phyloP scores from a whole-genome alignment of 2,329 filamentous ascomycete genomes.

The Alternaria burnsii region DNA sequence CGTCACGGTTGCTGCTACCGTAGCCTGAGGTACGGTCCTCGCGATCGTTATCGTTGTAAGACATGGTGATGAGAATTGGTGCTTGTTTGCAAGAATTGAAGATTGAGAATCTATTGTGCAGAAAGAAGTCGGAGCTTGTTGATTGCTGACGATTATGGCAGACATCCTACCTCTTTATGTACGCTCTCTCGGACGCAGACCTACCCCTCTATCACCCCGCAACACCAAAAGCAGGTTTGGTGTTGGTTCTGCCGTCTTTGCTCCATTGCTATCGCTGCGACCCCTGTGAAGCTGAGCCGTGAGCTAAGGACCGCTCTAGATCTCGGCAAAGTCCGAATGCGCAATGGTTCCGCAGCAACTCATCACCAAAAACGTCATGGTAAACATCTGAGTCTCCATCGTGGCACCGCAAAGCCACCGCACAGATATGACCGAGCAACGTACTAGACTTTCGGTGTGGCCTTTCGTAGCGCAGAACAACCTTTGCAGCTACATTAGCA shows the following conservation, averaged over 20 bases:
- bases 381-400: not conserved
- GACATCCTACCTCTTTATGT: constrained; percentile 1
- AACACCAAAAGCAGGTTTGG: constrained; percentile 9
- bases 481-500: not conserved
- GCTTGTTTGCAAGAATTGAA: not conserved
- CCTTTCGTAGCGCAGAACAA: not conserved
- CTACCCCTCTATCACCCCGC: constrained; percentile 12
- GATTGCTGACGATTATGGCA: not conserved
- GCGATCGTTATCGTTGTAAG: constrained; percentile 18
- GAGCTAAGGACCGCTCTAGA: constrained; percentile 10
- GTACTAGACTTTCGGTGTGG: not conserved
- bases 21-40: constrained; percentile 11
- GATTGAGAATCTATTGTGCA: not conserved
- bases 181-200: not conserved
- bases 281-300: constrained; percentile 12
- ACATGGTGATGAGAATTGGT: constrained; percentile 10
- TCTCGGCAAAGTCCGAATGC: constrained; percentile 3
- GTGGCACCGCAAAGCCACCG: constrained; percentile 2
- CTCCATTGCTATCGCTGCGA: constrained; percentile 1
- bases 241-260: not conserved
- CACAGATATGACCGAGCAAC: not conserved
- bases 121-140: not conserved
- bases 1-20: constrained; percentile 13
- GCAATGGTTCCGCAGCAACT: not conserved
- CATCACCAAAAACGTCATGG: constrained; percentile 3